Conservation (phyloP, 2,329 filamentous ascomycete species). For the Aureobasidium subglaciale region DNA sequence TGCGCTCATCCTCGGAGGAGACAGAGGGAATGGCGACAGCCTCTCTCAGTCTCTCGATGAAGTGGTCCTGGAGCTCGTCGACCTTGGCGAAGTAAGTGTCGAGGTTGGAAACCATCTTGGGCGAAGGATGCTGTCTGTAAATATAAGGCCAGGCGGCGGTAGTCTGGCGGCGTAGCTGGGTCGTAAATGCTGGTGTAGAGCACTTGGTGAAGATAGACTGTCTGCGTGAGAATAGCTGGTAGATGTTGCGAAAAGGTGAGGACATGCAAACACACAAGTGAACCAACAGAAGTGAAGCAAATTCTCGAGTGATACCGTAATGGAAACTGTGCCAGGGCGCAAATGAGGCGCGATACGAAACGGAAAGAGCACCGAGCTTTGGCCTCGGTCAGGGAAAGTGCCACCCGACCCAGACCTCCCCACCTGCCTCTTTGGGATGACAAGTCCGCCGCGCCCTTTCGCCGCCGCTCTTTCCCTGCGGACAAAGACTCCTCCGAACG, state of each 20-base stretch:
- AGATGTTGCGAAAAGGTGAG: not conserved
- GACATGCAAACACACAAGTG: not conserved
- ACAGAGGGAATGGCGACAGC: slow-evolving; percentile 96
- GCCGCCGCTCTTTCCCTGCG: not conserved
- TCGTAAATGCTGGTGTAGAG: not conserved
- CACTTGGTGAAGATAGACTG: not conserved
- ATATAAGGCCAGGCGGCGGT: slow-evolving; percentile 26
- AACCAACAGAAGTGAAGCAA: too few relatives aligned
- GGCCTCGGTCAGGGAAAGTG: not conserved
- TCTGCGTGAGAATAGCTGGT: slow-evolving; percentile 1
- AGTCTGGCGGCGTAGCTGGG: not conserved
- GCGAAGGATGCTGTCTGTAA: slow-evolving; percentile 31
- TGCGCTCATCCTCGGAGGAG: slow-evolving; percentile 81
- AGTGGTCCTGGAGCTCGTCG: slow-evolving; percentile 67
- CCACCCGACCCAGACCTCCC: not conserved
- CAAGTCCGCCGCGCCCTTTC: not conserved
- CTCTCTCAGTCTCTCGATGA: slow-evolving; percentile 83
- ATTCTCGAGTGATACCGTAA: slow-evolving; percentile 1
- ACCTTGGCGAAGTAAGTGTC: slow-evolving; percentile 92
- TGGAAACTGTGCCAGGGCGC: not conserved
- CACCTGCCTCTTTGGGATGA: slow-evolving; percentile 7
- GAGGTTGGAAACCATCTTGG: slow-evolving; percentile 75
- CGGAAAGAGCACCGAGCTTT: slow-evolving; percentile 5
- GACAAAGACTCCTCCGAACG: not conserved
- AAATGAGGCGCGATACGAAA: slow-evolving; percentile 5